phyloP scores from a whole-genome alignment of 768 basidiomycete genomes.

The Pisolithus marmoratus region DNA sequence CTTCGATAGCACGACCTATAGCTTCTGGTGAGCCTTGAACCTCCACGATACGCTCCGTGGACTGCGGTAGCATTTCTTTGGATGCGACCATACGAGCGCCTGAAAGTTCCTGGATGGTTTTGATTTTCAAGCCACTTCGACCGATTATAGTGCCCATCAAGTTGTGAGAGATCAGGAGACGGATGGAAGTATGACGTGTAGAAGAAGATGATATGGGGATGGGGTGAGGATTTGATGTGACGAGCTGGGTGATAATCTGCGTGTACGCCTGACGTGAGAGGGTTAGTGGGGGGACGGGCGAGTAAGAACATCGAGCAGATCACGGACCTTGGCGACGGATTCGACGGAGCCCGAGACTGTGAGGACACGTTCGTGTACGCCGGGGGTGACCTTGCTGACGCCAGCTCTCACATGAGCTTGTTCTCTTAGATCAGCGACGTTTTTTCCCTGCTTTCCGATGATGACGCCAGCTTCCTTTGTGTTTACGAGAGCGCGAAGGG shows the following conservation, averaged over 20 bases:
- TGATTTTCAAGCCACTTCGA: constrained; percentile 94
- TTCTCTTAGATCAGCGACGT: constrained; percentile 94
- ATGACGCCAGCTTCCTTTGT: constrained; percentile 97
- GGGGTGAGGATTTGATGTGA: constrained; percentile 22
- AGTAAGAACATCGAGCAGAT: constrained; percentile 12
- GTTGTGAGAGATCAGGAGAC: constrained; percentile 97
- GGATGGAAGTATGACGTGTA: constrained; percentile 75
- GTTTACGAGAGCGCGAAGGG: constrained; percentile 90
- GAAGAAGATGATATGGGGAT: constrained; percentile 31
- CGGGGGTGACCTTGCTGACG: constrained; percentile 96
- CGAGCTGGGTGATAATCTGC: constrained; percentile 89
- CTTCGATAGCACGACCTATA: constrained; percentile 89
- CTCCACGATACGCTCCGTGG: constrained; percentile 97
- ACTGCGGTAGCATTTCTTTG: constrained; percentile 99
- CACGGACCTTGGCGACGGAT: constrained; percentile 76
- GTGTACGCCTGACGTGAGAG: constrained; percentile 69
- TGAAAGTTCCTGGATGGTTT: constrained; percentile 94
- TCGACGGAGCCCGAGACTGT: constrained; percentile 91
- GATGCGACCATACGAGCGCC: constrained; percentile 98
- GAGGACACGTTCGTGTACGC: constrained; percentile 97
- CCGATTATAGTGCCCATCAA: constrained; percentile 99
- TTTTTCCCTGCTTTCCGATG: constrained; percentile 95
- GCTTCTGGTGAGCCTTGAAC: constrained; percentile 91
- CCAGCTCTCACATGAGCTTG: constrained; percentile 97
- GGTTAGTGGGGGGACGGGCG: background rate